Evolutionary conservation across 2,329 filamentous ascomycete species (phyloP), one percentile per base, ranked within the genome.

Genomic region (Coniochaeta sp.): DNA sequence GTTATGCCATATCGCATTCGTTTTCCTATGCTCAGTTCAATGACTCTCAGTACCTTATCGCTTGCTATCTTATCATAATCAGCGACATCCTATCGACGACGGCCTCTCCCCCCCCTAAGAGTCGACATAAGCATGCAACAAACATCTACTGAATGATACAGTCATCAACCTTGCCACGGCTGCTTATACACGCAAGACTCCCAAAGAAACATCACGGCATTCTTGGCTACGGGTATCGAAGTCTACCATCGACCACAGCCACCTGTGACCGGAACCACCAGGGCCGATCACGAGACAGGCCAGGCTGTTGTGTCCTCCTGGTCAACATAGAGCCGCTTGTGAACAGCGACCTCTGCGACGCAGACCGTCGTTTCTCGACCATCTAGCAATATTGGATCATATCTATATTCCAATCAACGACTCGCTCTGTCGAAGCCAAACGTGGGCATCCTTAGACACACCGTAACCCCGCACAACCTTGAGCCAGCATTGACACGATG

Each of bases 401-500:
- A 17, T 38, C 36, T n/a, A n/a, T 40, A 14, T 36, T 36, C 34
- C 34, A 36, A 12, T 6, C 6, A 12, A 36, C 34, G 34, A 36
- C 34, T 36, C 14, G 34, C 34, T 36, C 34, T 12, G 34, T 33
- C 31, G 31, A 12, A 12, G 34, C 34, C 12, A 12, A 36, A 36
- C 34, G 34, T 36, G 31, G 31, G 36, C 36, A 38, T 38, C n/a
- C 36, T 12, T 12, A 40, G 16, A 40, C 38, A 5, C 38, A n/a
- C 3, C 38, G n/a, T 4, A n/a, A 40, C 38, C 38, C 38, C 17
- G 16, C 38, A 19, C 38, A 19, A 40, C 47, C n/a, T 14, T 12
- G 12, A 6, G 11, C 26, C 22, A 17, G 6, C 17, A 14, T 12
- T 12, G 7, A 9, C 7, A 52, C 47, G 16, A 52, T 69, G 67